Base-by-base conservation (phyloP, 306 rosid genomes). In the Cicer judaicum region DNA sequence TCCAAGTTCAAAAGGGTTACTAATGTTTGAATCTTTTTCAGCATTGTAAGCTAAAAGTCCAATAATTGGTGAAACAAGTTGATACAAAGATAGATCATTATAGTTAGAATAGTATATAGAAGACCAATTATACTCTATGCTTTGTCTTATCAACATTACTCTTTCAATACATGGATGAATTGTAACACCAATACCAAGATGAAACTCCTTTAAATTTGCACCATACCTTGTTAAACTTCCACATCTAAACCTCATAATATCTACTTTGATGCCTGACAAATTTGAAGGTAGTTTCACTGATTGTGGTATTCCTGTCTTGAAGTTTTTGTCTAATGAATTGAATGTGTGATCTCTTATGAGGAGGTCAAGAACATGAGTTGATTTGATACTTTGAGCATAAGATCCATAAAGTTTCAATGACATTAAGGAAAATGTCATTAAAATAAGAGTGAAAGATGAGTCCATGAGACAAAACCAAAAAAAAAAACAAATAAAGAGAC, bases 191-290 rank as follows among this genome's bases (percentile, higher is more conserved):
- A 74, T 42, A 64, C 76, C 81, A 6, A 94, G 85, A 79, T 77
- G 89, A 24, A 94, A 94, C 63, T 94, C 97, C 79, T 86, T 88
- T 9, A 94, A 78, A 39, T 80, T 53, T 1, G 97, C 93, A 39
- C 99, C 99, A 34, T 94, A 94, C 84, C 95, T 79, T 66, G 82
- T 77, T 62, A 94, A 81, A 85, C 99, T 94, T 2, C 99, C 97
- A 68, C 99, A 94, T 65, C 99, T 79, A 65, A 80, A 85, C 79
- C 96, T 87, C 54, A 78, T 87, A 6, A 84, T 78, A 54, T 86
- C 87, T 5, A 88, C 89, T 40, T 56, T 41, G 80, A 94, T 87
- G 82, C 92, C 95, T 1, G 99, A 88, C 52, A 94, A 80, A 74
- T 94, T 94, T 24, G 89, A 64, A 1, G 97, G 99, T 46, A 94